A percentile compares a stretch with the other conserved stretches of the same genome.
Evolutionary conservation across 371 early-diverging fungal genomes (phyloP).

Genomic region (Fennellomyces sp.): DNA sequence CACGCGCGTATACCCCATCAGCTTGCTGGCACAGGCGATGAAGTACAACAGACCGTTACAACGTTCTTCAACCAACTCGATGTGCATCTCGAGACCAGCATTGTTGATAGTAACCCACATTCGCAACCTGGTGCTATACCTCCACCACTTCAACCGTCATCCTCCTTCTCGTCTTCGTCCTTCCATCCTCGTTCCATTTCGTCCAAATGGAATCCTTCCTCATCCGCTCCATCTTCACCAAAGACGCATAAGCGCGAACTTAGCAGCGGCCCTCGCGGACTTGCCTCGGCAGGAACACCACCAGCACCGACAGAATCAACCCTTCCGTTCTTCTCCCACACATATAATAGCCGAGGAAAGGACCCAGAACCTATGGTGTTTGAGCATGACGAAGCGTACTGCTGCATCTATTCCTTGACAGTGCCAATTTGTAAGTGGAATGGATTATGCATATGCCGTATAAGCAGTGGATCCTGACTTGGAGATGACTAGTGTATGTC

Average conservation of each 20-base stretch:
- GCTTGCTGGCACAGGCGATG: constrained; percentile 33
- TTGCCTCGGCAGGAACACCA: not conserved
- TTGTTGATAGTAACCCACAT: constrained; percentile 34
- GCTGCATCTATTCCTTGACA: constrained; percentile 57
- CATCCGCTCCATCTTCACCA: constrained; percentile 30
- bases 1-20: constrained; percentile 29
- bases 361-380: constrained; percentile 50
- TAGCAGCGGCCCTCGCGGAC: constrained; percentile 10
- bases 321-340: constrained; percentile 57
- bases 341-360: constrained; percentile 53
- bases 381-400: constrained; percentile 52
- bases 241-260: constrained; percentile 25
- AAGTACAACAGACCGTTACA: constrained; percentile 26
- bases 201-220: constrained; percentile 13
- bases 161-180: constrained; percentile 18
- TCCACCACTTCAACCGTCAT: constrained; percentile 18
- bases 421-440: constrained; percentile 61
- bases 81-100: constrained; percentile 63
- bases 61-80: constrained; percentile 58
- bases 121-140: constrained; percentile 15
- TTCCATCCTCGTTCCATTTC: constrained; percentile 23
- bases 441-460: too few relatives aligned
- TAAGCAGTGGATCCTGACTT: too few relatives aligned
- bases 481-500: constrained; percentile 22
- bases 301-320: constrained; percentile 10